A percentile compares a stretch with the other conserved stretches of the same genome.
These are phyloP conservation scores for Crithidia mellificae DNA, from an alignment of 208 protist species.

Conservation along the genomic window DNA sequence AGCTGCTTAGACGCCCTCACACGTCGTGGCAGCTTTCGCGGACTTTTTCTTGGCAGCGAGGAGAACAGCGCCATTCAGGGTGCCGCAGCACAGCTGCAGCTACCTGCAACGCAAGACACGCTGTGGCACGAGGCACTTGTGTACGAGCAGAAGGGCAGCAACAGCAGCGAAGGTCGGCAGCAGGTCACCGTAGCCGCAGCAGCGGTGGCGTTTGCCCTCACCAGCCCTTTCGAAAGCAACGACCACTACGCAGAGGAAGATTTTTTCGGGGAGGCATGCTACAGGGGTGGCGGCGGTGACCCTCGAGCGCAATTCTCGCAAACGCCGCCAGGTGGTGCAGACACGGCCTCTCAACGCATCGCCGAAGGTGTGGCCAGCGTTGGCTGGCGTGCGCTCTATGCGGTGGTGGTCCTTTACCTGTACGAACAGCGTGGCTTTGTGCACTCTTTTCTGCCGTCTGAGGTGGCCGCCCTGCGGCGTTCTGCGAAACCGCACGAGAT, in stretches of 20 bases:
- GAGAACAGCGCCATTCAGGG: slow-evolving; percentile 8
- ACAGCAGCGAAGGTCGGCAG: background rate
- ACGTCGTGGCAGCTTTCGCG: slow-evolving; percentile 19
- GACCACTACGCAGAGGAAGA: slow-evolving; percentile 11
- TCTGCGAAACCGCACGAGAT: background rate
- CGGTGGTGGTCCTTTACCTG: slow-evolving; percentile 21
- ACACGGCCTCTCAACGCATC: background rate
- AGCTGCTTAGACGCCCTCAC: slow-evolving; percentile 13
- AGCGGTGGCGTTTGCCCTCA: background rate
- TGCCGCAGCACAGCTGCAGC: slow-evolving; percentile 20
- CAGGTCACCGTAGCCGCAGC: too few relatives aligned
- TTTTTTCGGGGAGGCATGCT: slow-evolving; percentile 7
- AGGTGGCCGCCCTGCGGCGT: slow-evolving; percentile 12
- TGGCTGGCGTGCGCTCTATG: slow-evolving; percentile 12
- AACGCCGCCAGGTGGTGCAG: background rate
- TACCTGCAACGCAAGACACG: background rate
- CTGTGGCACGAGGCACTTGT: slow-evolving; percentile 19
- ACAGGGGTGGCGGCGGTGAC: background rate
- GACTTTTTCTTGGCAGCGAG: slow-evolving; percentile 24
- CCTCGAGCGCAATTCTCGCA: background rate
- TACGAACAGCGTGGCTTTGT: slow-evolving; percentile 19
- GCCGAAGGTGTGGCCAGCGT: background rate
- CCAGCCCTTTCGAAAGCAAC: slow-evolving; percentile 1
- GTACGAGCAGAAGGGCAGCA: background rate
- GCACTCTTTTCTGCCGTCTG: slow-evolving; percentile 17